phyloP scores from a whole-genome alignment of 768 basidiomycete genomes.

The Tricholomella constricta region DNA sequence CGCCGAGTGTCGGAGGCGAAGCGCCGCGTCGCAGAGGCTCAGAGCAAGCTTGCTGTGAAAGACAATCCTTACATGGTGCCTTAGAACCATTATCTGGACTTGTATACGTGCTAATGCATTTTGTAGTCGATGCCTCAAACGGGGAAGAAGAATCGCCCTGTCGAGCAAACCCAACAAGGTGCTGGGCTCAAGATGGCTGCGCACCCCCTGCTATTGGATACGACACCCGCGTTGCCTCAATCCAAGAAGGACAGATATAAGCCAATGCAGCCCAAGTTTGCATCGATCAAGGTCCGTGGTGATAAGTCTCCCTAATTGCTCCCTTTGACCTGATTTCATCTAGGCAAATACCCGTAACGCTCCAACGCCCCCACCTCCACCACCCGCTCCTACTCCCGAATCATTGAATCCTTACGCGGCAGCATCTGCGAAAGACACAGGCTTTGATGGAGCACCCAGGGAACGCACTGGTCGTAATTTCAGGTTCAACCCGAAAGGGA shows the following conservation, averaged over 20 bases:
- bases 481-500: conserved; percentile 91
- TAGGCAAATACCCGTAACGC: conserved; percentile 79
- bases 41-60: conserved; percentile 70
- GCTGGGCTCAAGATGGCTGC: conserved; percentile 89
- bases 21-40: conserved; percentile 79
- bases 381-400: conserved; percentile 42
- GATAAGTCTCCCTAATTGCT: not conserved
- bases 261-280: conserved; percentile 99
- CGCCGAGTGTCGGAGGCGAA: conserved; percentile 84
- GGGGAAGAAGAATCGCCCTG: conserved; percentile 54
- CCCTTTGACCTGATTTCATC: not conserved
- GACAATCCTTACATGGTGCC: conserved; percentile 89
- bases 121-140: conserved; percentile 53
- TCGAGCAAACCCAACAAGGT: conserved; percentile 72
- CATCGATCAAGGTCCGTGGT: conserved; percentile 77
- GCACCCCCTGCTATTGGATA: conserved; percentile 81
- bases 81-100: conserved; percentile 1
- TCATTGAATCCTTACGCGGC: conserved; percentile 78
- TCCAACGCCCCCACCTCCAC: conserved; percentile 54
- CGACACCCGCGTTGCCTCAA: conserved; percentile 56
- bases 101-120: not conserved
- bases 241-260: conserved; percentile 93
- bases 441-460: conserved; percentile 72
- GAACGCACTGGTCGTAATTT: conserved; percentile 72
- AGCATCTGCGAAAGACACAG: conserved; percentile 56